Percentiles rank a stretch among this genome's conserved stretches.
phyloP scores from a whole-genome alignment of 805 yeast genomes.

The Schwanniomyces occidentalis region DNA sequence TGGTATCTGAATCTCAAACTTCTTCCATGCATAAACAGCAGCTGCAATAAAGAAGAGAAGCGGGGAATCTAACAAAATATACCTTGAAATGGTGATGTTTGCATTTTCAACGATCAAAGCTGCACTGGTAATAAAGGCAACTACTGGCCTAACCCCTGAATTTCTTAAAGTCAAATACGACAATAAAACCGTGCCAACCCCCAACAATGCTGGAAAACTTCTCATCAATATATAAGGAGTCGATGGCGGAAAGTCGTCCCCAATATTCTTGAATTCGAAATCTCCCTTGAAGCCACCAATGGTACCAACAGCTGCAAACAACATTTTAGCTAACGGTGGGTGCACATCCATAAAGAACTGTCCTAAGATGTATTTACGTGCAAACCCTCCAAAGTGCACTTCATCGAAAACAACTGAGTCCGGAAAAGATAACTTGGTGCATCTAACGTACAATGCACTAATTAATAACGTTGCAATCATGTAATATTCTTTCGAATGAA shows the following conservation, averaged over 20 bases:
- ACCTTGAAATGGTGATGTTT: conserved; percentile 69
- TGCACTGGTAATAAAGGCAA: conserved; percentile 58
- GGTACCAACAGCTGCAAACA: conserved; percentile 68
- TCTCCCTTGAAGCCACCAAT: conserved; percentile 72
- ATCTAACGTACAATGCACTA: conserved; percentile 59
- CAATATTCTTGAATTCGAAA: conserved; percentile 67
- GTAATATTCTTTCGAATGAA: conserved; percentile 26
- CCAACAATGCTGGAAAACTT: conserved; percentile 64
- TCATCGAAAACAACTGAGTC: conserved; percentile 88
- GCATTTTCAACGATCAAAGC: conserved; percentile 68
- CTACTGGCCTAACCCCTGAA: conserved; percentile 67
- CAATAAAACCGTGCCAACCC: conserved; percentile 65
- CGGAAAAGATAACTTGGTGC: conserved; percentile 63
- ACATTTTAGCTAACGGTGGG: conserved; percentile 78
- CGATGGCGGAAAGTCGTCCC: conserved; percentile 56
- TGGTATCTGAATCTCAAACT: conserved; percentile 66
- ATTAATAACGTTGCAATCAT: conserved; percentile 42
- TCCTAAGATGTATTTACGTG: conserved; percentile 72
- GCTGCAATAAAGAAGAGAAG: conserved; percentile 75
- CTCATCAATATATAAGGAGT: conserved; percentile 73
- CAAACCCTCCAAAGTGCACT: conserved; percentile 96
- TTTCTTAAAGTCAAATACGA: conserved; percentile 67
- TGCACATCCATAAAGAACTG: conserved; percentile 71
- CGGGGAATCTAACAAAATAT: conserved; percentile 75
- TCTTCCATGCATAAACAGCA: conserved; percentile 63